Percentiles rank a stretch among this genome's conserved stretches.
Evolutionary conservation across 2,329 filamentous ascomycete genomes (phyloP).

Genomic region (Leptographium flavum): DNA sequence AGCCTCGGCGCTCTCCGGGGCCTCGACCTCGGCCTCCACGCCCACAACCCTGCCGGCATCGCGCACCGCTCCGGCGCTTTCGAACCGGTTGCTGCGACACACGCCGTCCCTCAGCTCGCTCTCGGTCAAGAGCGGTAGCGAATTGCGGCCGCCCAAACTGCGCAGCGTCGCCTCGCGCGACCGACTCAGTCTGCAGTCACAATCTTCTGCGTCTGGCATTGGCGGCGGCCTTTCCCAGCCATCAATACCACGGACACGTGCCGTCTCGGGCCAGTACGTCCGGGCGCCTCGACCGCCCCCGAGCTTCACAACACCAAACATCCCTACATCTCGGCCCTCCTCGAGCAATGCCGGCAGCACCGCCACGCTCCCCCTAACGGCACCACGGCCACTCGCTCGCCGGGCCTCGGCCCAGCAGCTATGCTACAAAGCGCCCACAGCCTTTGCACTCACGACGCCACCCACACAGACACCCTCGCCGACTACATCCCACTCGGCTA

Average conservation of each 20-base stretch:
- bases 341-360: not conserved
- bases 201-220: not conserved
- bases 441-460: too few species aligned
- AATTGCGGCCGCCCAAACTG: constrained; percentile 25
- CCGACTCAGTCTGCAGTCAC: constrained; percentile 16
- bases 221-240: constrained; percentile 5
- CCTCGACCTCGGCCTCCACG: not conserved
- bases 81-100: not conserved
- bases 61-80: too few species aligned
- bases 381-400: constrained; percentile 5
- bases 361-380: constrained; percentile 6
- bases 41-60: not conserved
- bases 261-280: constrained; percentile 11
- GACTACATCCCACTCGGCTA: constrained; percentile 6
- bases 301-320: not conserved
- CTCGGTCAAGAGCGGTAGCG: constrained; percentile 8
- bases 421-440: too few species aligned
- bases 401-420: constrained; percentile 7
- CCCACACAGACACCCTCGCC: not conserved
- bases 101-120: not conserved
- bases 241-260: constrained; percentile 7
- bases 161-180: constrained; percentile 26
- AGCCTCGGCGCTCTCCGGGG: too few species aligned
- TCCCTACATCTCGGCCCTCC: not conserved
- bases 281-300: not conserved